Evolutionary conservation across 495 filamentous ascomycete species (phyloP).

Genomic region (Aspergillus steynii): DNA sequence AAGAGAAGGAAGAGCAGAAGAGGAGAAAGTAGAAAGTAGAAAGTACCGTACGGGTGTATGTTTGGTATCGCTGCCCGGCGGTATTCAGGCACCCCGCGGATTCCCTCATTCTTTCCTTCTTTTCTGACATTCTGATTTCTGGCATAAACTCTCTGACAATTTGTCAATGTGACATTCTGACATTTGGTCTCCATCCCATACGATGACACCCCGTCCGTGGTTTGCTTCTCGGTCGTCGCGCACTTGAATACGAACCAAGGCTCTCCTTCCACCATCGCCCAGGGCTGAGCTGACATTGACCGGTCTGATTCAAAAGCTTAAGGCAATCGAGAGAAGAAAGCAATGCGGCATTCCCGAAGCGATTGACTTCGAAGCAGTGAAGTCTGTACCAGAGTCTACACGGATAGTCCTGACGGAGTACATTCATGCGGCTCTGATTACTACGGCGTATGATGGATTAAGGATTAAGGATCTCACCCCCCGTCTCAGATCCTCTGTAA

Average conservation of each 20-base stretch:
- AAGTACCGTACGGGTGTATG: neutral
- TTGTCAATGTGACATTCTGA: no score
- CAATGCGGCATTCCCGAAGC: no score
- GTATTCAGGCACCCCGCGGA: neutral
- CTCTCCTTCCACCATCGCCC: neutral
- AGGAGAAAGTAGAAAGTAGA: neutral
- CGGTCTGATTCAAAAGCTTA: neutral
- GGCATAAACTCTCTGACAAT: no score
- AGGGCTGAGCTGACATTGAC: neutral
- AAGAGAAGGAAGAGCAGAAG: slow-evolving; percentile 2
- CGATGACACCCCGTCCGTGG: no score
- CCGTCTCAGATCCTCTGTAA: neutral
- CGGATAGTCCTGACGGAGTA: no score
- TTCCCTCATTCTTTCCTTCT: no score
- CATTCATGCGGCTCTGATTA: neutral
- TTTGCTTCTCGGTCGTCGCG: no score
- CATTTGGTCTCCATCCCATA: no score
- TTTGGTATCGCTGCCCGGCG: neutral
- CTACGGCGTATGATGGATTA: neutral
- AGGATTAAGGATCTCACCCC: neutral
- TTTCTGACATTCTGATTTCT: no score
- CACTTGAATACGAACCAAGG: neutral
- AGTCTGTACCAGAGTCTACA: no score
- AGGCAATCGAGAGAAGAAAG: no score
- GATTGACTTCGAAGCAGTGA: no score